Evolutionary conservation across 139 green algal genomes (phyloP).

Genomic region (Tetradesmus obliquus): DNA sequence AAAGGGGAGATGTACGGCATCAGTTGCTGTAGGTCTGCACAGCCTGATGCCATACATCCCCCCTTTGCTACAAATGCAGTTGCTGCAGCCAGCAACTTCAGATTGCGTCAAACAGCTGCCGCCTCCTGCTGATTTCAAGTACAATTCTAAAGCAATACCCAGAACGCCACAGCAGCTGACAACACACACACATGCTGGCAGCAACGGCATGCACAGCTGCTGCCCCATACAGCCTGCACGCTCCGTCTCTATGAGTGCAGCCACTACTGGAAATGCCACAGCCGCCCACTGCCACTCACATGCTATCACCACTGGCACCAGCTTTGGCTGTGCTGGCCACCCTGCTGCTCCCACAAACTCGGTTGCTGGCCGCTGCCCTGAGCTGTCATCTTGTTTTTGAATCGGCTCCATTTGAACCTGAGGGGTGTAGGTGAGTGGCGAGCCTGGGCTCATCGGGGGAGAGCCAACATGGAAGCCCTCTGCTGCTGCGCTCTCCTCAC

Average conservation of each 20-base stretch:
- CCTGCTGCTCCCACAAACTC: conserved; percentile 81
- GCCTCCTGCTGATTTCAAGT: neutral
- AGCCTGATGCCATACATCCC: too few relatives aligned
- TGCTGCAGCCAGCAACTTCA: too few relatives aligned
- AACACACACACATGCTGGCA: neutral
- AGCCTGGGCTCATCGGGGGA: conserved; percentile 75
- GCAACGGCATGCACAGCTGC: too few relatives aligned
- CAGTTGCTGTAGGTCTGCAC: neutral
- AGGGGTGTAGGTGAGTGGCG: conserved; percentile 88
- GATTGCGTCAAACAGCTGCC: too few relatives aligned
- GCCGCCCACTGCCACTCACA: conserved; percentile 68
- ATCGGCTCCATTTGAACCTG: conserved; percentile 75
- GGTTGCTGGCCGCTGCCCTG: conserved; percentile 37
- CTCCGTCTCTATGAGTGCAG: too few relatives aligned
- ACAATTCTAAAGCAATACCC: too few relatives aligned
- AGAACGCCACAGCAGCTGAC: neutral
- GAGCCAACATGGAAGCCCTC: conserved; percentile 48
- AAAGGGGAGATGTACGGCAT: neutral
- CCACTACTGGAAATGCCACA: too few relatives aligned
- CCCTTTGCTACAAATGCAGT: too few relatives aligned
- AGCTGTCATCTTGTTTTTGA: conserved; percentile 48
- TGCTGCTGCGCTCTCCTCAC: conserved; percentile 23
- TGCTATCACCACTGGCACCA: conserved; percentile 88
- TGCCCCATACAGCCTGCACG: too few relatives aligned
- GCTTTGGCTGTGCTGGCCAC: conserved; percentile 84